These are phyloP conservation scores for Nothopassalora personata DNA, from an alignment of 2,329 filamentous ascomycete species.

Conservation along the genomic window DNA sequence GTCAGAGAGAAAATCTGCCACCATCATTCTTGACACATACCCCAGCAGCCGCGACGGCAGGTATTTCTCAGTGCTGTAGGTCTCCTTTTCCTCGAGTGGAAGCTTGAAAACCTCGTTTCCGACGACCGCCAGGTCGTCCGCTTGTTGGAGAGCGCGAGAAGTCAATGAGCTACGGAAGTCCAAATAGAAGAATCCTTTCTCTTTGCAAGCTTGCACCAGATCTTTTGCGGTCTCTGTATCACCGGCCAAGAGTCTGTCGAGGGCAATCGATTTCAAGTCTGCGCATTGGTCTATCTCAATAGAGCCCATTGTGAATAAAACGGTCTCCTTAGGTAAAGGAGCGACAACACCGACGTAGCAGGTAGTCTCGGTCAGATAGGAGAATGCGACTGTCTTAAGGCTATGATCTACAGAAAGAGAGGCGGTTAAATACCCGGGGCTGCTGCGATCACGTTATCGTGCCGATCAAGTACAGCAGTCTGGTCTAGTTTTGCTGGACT, in stretches of 20 bases:
- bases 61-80: conserved; percentile 6
- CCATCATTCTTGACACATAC: not conserved
- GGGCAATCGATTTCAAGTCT: conserved; percentile 5
- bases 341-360: no score
- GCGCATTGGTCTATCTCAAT: not conserved
- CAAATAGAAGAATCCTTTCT: conserved; percentile 14
- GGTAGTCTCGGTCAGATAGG: no score
- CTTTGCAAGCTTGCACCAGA: conserved; percentile 7
- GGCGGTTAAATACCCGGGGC: not conserved
- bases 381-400: no score
- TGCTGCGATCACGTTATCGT: not conserved
- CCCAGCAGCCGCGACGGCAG: not conserved
- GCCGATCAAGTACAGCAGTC: not conserved
- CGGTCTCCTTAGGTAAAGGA: no score
- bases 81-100: conserved; percentile 6
- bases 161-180: conserved; percentile 6
- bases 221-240: not conserved
- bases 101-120: conserved; percentile 4
- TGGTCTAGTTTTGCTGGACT: not conserved
- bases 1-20: no score
- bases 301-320: not conserved
- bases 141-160: not conserved
- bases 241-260: not conserved
- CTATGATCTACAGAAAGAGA: no score
- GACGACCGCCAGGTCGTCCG: conserved; percentile 2